Conservation (phyloP, 2,329 filamentous ascomycete genomes). For the Neocatenulostroma microsporum region DNA sequence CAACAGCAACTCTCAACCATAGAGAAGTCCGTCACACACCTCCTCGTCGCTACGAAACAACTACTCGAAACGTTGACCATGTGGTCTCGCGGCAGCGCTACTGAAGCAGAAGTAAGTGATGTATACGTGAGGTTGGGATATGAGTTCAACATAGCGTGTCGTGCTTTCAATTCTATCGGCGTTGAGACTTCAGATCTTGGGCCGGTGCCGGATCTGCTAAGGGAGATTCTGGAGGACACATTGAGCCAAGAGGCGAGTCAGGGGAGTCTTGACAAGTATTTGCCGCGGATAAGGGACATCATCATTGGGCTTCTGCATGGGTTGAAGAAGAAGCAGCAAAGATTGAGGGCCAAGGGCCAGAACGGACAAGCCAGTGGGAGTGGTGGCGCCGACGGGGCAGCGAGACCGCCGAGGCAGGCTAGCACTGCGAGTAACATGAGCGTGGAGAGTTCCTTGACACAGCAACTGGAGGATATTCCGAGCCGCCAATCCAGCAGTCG, state of each 20-base stretch:
- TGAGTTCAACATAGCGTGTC: conserved; percentile 98
- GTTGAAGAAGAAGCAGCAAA: conserved; percentile 93
- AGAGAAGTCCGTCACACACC: conserved; percentile 96
- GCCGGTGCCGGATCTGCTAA: conserved; percentile 84
- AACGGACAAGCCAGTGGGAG: conserved; percentile 33
- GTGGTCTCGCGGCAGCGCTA: conserved; percentile 89
- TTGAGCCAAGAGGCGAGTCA: conserved; percentile 93
- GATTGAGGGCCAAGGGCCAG: conserved; percentile 55
- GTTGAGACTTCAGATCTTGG: conserved; percentile 91
- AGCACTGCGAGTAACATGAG: conserved; percentile 42
- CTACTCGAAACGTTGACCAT: conserved; percentile 93
- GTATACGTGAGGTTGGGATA: conserved; percentile 96
- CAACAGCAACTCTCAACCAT: conserved; percentile 84
- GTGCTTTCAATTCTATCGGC: conserved; percentile 92
- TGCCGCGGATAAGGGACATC: conserved; percentile 92
- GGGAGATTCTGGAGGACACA: conserved; percentile 88
- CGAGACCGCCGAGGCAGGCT: conserved; percentile 32
- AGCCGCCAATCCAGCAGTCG: conserved; percentile 35
- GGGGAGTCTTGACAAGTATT: conserved; percentile 84
- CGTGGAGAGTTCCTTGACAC: conserved; percentile 38
- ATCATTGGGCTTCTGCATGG: conserved; percentile 97
- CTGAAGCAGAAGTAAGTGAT: conserved; percentile 92
- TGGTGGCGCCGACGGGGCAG: conserved; percentile 9
- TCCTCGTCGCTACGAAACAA: conserved; percentile 95
- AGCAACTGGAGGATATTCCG: conserved; percentile 36